Conservation (phyloP, 2,329 filamentous ascomycete genomes). For the Hymenoscyphus linearis region DNA sequence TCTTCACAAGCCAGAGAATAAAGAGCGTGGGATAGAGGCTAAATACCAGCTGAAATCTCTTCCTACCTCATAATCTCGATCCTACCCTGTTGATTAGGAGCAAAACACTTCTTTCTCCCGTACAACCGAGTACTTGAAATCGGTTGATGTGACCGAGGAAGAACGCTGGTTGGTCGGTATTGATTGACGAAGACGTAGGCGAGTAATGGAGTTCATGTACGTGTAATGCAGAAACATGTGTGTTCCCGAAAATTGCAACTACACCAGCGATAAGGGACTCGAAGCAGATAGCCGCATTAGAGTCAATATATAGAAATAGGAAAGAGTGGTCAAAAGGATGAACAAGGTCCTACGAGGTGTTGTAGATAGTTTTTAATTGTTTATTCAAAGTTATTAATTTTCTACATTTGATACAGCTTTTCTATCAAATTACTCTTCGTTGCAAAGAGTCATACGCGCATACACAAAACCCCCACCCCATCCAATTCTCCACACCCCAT, state of each 20-base stretch:
- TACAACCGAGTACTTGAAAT: background rate
- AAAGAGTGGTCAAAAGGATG: background rate
- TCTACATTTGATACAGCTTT: conserved; percentile 1
- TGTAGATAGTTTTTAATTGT: background rate
- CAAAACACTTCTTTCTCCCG: background rate
- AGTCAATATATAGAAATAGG: background rate
- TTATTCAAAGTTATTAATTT: background rate
- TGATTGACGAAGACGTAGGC: background rate
- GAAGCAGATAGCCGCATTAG: background rate
- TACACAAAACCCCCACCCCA: background rate
- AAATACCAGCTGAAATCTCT: background rate
- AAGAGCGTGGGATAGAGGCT: conserved; percentile 7
- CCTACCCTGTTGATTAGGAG: background rate
- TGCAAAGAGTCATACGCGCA: background rate
- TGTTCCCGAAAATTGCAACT: background rate
- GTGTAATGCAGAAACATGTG: background rate
- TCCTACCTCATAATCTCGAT: background rate
- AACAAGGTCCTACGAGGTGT: background rate
- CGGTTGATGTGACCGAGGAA: background rate
- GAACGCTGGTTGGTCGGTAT: background rate
- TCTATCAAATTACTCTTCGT: background rate
- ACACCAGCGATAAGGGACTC: background rate
- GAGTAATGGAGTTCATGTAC: background rate
- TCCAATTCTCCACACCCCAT: background rate
- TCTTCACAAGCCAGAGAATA: background rate